Evolutionary conservation across 192 early-diverging fungal genomes (phyloP), one percentile per base, ranked within the genome.

Genomic region (Coemansia sp.): DNA sequence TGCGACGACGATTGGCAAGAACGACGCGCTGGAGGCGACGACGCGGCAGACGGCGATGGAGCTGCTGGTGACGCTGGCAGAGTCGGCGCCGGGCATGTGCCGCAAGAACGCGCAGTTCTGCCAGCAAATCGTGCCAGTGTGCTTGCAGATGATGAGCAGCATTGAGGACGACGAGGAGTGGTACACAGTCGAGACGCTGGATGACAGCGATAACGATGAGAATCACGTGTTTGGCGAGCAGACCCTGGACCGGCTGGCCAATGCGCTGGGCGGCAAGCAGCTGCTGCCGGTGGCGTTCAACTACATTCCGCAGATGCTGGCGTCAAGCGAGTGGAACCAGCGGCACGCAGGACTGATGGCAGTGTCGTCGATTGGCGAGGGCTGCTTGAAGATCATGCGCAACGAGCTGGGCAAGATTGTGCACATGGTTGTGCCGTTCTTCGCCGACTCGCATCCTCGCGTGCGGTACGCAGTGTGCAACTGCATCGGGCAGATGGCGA

Each of bases 391-490:
- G 67, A 86, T 94, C 67, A 96, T 99, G 94, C 88, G 91, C 62
- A 84, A 85, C 35, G 93, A 97, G 61, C 88, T 99, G 35, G 84
- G 80, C 58, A 88, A 90, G 58, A 90, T 99, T 41, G 83, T 96
- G 37, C 76, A 88, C 74, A 80, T 98, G 69, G 82, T 99, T 29
- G 67, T 89, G 10, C 90, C 91, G 41, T 88, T 85, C 69, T 83
- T 95, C 66, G 79, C 89, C 27, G 95, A 99, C 75, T 84, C 93
- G 5, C 92, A 98, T 69, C 88, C 94, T 27, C 89, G 98, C 58
- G 98, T 99, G 22, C 92, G 95, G 53, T 93, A 95, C 77, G 95
- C 98, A 49, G 91, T 92, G 45, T 97, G 94, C 81, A 97, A 97
- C 79, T 90, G 93, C 60, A 78, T 98, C 17, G 98, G 98, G 12